These are phyloP conservation scores for Auricularia auricula-judae DNA, from an alignment of 768 basidiomycete genomes.

Conservation along the genomic window DNA sequence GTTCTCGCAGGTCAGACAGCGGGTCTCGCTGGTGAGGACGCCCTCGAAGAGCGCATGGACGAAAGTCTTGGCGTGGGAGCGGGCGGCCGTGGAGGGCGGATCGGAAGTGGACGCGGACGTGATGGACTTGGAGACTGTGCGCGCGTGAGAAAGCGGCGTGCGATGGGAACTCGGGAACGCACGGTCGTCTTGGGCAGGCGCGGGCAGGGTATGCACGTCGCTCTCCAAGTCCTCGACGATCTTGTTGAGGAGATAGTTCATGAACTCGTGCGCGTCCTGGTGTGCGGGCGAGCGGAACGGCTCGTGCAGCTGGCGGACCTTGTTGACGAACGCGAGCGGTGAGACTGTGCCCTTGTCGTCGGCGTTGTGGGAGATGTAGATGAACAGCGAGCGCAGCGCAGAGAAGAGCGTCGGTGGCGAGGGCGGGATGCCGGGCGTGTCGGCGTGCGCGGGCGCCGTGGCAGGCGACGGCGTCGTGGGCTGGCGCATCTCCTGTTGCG, in stretches of 20 bases:
- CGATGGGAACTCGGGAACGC: slow-evolving; percentile 21
- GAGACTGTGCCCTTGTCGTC: slow-evolving; percentile 75
- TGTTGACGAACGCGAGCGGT: slow-evolving; percentile 86
- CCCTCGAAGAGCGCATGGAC: slow-evolving; percentile 93
- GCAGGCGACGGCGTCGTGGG: not conserved
- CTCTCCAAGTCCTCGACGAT: slow-evolving; percentile 85
- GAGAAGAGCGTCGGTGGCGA: slow-evolving; percentile 73
- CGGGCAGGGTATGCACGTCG: slow-evolving; percentile 18
- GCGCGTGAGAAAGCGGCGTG: slow-evolving; percentile 5
- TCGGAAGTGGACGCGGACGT: slow-evolving; percentile 14
- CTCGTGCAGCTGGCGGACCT: slow-evolving; percentile 87
- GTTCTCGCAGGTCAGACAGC: slow-evolving; percentile 98
- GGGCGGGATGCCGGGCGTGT: slow-evolving; percentile 38
- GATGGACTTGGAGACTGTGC: slow-evolving; percentile 43
- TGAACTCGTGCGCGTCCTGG: slow-evolving; percentile 97
- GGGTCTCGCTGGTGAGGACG: slow-evolving; percentile 88
- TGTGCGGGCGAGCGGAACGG: slow-evolving; percentile 77
- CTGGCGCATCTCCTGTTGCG: not conserved
- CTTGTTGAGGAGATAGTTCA: slow-evolving; percentile 86
- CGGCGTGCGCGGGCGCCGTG: slow-evolving; percentile 13
- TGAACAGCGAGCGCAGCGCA: slow-evolving; percentile 86
- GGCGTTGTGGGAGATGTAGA: slow-evolving; percentile 70
- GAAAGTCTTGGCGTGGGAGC: slow-evolving; percentile 40
- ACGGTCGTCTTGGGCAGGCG: slow-evolving; percentile 51
- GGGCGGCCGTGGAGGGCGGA: slow-evolving; percentile 5